These are phyloP conservation scores for Auriscalpium vulgare DNA, from an alignment of 768 basidiomycete species.

Conservation along the genomic window DNA sequence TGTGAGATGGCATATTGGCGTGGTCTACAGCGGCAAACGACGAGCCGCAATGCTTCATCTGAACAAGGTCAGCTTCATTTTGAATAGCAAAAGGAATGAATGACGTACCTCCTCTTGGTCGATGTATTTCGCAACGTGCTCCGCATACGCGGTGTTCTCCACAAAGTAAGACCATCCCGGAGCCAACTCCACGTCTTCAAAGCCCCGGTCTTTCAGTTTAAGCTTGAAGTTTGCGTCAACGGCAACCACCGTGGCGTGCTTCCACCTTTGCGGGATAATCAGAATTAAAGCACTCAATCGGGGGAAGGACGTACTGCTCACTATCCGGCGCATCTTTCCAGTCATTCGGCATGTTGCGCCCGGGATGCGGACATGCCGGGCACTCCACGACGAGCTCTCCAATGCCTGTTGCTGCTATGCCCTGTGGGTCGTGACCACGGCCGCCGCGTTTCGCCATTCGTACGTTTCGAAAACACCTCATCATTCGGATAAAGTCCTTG, in stretches of 20 bases:
- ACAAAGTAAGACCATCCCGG: background rate
- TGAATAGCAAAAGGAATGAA: conserved; percentile 7
- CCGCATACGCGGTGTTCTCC: background rate
- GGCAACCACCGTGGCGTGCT: conserved; percentile 5
- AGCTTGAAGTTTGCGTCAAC: conserved; percentile 5
- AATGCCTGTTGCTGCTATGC: background rate
- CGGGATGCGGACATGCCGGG: conserved; percentile 20
- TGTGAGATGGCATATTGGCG: background rate
- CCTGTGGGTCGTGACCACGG: conserved; percentile 15
- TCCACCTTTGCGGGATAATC: background rate
- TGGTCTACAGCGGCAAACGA: background rate
- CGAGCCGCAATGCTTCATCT: background rate
- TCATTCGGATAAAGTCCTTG: conserved; percentile 6
- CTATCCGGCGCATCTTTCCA: conserved; percentile 9
- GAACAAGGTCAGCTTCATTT: background rate
- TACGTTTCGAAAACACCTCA: conserved; percentile 15
- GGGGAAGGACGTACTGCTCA: conserved; percentile 9
- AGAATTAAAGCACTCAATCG: background rate
- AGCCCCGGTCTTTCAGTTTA: background rate
- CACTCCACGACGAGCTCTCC: conserved; percentile 16
- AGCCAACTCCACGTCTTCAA: background rate
- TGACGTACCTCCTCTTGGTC: conserved; percentile 15
- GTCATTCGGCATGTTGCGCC: conserved; percentile 12
- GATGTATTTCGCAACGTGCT: background rate
- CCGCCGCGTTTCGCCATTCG: conserved; percentile 16